Base-by-base conservation (phyloP, 371 early-diverging fungal genomes). In the Haplosporangium sp. region DNA sequence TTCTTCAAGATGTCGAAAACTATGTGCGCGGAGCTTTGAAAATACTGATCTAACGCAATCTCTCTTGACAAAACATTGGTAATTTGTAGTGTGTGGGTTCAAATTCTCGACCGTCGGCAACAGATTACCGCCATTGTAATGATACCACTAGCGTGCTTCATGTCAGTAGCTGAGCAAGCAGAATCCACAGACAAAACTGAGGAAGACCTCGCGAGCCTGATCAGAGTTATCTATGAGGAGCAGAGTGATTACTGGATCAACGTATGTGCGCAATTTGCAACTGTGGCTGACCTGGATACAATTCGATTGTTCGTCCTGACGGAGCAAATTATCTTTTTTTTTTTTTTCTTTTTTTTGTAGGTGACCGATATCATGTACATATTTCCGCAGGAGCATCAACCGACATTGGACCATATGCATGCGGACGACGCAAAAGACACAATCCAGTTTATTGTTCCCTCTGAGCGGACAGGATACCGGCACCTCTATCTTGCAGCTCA, bases 61-160 rank as follows among this genome's bases (percentile, higher is more conserved):
- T 59, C 47, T 21, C 50, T 20, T 20, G 18, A 29, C 13, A 12
- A 47, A 0, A 18, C 11, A 37, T 43, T 52, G 6, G 50, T 12
- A 37, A 8, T 13, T 4, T n/a, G 47, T 56, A 90, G 91, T 59
- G 83, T 90, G 6, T 93, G 93, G 93, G 82, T 82, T 0, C 93
- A 93, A 55, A 73, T 94, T 7, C 70, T 94, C 36, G 89, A 92
- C 40, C 81, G 94, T 10, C 75, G 83, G 64, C 95, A 93, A 62
- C 81, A 85, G 56, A 80, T 67, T 36, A 88, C 86, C 0, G 90
- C 86, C 0, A 77, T 89, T 38, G 65, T 89, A 0, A 69, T 67
- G 56, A 84, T 91, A 41, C 86, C 89, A 0, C 18, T 83, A 37
- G 67, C 59, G 0, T 81, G 83, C 63, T 89, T 90, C 64, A 70